Evolutionary conservation across 176 grass and related monocot genomes (phyloP).

Genomic region (Pontederia crassipes): DNA sequence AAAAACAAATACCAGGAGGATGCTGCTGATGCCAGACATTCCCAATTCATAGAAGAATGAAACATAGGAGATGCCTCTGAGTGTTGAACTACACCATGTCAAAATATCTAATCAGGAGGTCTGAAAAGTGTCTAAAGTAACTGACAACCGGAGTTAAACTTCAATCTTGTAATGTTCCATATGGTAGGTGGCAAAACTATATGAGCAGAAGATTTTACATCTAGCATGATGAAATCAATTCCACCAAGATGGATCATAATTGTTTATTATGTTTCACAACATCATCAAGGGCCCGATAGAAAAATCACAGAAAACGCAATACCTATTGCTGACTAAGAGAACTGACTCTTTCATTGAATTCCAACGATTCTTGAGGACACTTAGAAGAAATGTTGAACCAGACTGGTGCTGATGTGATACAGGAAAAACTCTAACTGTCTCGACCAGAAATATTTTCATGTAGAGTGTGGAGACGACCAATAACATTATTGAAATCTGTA

Average conservation of each 20-base stretch:
- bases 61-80: slow-evolving; percentile 46
- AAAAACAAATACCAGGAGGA: slow-evolving; percentile 47
- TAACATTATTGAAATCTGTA: slow-evolving; percentile 53
- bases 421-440: slow-evolving; percentile 41
- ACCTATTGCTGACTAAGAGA: slow-evolving; percentile 41
- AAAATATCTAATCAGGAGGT: slow-evolving; percentile 3
- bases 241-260: not conserved
- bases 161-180: not conserved
- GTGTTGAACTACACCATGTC: slow-evolving; percentile 39
- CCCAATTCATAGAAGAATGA: slow-evolving; percentile 82
- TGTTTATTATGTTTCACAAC: not conserved
- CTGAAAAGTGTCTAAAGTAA: not conserved
- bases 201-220: not conserved
- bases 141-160: not conserved
- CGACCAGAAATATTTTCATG: slow-evolving; percentile 62
- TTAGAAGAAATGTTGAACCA: slow-evolving; percentile 24
- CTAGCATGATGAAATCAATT: not conserved
- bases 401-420: slow-evolving; percentile 21
- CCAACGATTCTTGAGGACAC: slow-evolving; percentile 39
- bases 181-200: not conserved
- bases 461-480: slow-evolving; percentile 55
- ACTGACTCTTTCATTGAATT: slow-evolving; percentile 53
- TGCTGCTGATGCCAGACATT: slow-evolving; percentile 66
- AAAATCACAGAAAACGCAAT: not conserved
- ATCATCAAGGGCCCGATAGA: not conserved